phyloP scores from a whole-genome alignment of 2,329 filamentous ascomycete genomes.

The Colletotrichum australisinense region DNA sequence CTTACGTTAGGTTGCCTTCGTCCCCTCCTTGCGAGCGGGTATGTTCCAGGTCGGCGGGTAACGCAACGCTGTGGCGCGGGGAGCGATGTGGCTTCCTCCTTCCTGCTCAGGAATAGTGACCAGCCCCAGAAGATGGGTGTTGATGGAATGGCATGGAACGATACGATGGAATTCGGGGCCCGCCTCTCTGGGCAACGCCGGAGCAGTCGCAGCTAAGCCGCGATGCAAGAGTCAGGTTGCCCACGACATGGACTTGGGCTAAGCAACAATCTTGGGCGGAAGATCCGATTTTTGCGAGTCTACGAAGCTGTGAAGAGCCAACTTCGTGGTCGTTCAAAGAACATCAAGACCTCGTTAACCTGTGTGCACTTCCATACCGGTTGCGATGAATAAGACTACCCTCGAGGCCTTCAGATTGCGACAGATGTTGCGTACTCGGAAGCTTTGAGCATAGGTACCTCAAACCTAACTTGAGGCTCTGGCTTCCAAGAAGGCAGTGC shows the following conservation, averaged over 20 bases:
- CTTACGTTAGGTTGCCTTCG: background rate
- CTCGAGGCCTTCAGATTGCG: background rate
- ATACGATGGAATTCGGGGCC: constrained; percentile 10
- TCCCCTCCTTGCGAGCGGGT: background rate
- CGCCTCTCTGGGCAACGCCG: background rate
- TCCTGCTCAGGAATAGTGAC: constrained; percentile 19
- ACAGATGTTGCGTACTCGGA: background rate
- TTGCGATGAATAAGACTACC: background rate
- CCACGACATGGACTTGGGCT: too few species aligned
- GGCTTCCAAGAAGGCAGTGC: constrained; percentile 12
- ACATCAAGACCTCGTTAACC: too few species aligned
- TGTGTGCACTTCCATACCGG: too few species aligned
- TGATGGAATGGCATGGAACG: constrained; percentile 28
- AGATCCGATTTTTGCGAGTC: too few species aligned
- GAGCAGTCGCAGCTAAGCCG: too few species aligned
- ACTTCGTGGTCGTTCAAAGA: too few species aligned
- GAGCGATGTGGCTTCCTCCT: constrained; percentile 10
- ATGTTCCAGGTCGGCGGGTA: constrained; percentile 26
- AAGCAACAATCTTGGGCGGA: too few species aligned
- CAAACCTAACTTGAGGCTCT: background rate
- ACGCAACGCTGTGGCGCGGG: constrained; percentile 31
- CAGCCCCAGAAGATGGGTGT: constrained; percentile 9
- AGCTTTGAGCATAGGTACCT: background rate
- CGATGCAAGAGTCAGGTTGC: too few species aligned
- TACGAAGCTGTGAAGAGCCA: too few species aligned